Conservation (phyloP, 768 basidiomycete species). For the Podaxis pistillaris region DNA sequence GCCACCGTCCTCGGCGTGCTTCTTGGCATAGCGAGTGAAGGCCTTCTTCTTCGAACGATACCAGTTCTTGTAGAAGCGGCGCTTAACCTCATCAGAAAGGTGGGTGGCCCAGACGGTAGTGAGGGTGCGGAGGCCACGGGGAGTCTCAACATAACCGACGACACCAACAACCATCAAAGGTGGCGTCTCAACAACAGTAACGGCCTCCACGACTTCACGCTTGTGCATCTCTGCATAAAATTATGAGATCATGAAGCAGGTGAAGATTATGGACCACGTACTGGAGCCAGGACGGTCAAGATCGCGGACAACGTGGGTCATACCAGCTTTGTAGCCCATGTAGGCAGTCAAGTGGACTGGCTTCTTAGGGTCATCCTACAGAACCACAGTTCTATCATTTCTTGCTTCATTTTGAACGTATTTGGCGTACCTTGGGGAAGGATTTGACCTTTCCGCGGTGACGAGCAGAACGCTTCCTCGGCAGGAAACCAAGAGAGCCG, state of each 20-base stretch:
- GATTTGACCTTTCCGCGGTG: slow-evolving; percentile 99
- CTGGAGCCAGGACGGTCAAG: slow-evolving; percentile 99
- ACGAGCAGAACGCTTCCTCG: slow-evolving; percentile 93
- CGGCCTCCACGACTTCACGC: slow-evolving; percentile 98
- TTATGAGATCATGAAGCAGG: neutral
- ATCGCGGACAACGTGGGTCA: slow-evolving; percentile 99
- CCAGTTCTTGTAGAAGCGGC: slow-evolving; percentile 99
- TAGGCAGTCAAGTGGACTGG: slow-evolving; percentile 97
- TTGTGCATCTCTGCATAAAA: slow-evolving; percentile 93
- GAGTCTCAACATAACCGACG: slow-evolving; percentile 99
- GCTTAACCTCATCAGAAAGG: slow-evolving; percentile 96
- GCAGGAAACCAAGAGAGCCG: slow-evolving; percentile 96
- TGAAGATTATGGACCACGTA: slow-evolving; percentile 43
- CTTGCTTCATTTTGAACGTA: neutral
- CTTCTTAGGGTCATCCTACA: slow-evolving; percentile 98
- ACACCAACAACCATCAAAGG: slow-evolving; percentile 96
- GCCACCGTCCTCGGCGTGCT: slow-evolving; percentile 92
- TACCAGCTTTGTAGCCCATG: slow-evolving; percentile 99
- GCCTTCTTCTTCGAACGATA: slow-evolving; percentile 99
- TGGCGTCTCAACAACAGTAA: slow-evolving; percentile 93
- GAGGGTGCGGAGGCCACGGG: slow-evolving; percentile 96
- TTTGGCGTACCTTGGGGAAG: slow-evolving; percentile 84
- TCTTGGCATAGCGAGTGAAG: slow-evolving; percentile 99
- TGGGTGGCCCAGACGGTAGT: slow-evolving; percentile 99
- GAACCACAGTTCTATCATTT: slow-evolving; percentile 11